phyloP scores from a whole-genome alignment of 2,329 filamentous ascomycete genomes.

The Chaetomiaceae sp. region DNA sequence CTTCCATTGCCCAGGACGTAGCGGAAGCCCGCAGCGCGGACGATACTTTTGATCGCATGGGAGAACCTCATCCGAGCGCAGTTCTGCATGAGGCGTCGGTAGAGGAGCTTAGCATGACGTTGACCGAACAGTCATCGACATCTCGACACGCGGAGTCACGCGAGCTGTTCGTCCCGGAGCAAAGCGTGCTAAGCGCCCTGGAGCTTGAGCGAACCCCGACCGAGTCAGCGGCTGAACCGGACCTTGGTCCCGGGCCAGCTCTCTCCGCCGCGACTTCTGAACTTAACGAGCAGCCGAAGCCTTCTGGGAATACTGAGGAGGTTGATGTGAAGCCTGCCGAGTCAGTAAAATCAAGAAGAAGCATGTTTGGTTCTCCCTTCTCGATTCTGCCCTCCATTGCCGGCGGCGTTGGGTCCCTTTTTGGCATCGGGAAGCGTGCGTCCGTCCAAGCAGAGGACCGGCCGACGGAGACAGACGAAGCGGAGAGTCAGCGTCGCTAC shows the following conservation, averaged over 20 bases:
- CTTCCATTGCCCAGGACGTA: not conserved
- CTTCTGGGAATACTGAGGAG: not conserved
- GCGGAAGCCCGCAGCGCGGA: conserved; percentile 1
- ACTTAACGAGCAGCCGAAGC: not conserved
- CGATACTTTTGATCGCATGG: not conserved
- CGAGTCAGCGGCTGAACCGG: conserved; percentile 1
- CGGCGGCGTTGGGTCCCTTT: conserved; percentile 21
- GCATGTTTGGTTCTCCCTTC: conserved; percentile 19
- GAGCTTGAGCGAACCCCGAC: conserved; percentile 3
- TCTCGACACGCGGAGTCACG: conserved; percentile 14
- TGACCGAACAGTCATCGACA: not conserved
- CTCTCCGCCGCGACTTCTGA: not conserved
- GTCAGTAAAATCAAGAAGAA: conserved; percentile 11
- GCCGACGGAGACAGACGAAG: not conserved
- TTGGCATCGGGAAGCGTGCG: conserved; percentile 17
- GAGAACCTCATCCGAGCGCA: conserved; percentile 1
- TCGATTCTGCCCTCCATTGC: conserved; percentile 20
- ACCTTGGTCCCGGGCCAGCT: not conserved
- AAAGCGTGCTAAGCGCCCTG: conserved; percentile 11
- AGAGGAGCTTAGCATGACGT: not conserved
- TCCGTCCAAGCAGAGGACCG: conserved; percentile 1
- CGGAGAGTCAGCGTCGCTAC: not conserved
- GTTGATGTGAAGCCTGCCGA: not conserved
- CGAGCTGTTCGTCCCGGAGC: conserved; percentile 3
- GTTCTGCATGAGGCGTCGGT: conserved; percentile 1